Evolutionary conservation across 306 rosid species (phyloP), one percentile per base, ranked within the genome.

Genomic region (Albizia julibrissin): DNA sequence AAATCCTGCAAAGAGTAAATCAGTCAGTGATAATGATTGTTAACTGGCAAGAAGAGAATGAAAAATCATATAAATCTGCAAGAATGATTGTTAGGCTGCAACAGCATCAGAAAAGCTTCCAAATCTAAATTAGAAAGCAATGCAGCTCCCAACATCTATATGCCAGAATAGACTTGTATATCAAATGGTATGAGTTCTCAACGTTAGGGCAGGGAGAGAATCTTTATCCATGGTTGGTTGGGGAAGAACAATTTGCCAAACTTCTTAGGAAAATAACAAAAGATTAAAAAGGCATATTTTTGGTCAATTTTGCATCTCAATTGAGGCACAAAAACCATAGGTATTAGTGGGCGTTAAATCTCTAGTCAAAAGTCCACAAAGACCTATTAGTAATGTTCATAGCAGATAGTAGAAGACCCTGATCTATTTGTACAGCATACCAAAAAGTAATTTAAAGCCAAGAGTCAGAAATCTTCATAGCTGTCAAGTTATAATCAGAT

Each of bases 1-100:
- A 95, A 89, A 81, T 93, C 98, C 99, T 95, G 93, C 86, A 84
- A 86, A 79, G 70, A 79, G 84, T 37, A 87, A 74, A 79, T 61
- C 72, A 87, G 79, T 50, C 26, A 68, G 31, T 70, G 54, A 69
- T 29, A 64, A 40, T 64, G 46, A 67, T 71, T 47, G 27, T 85
- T 82, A 58, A 43, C 33, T 37, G 31, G 74, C n/a, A 66, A 75
- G 69, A 75, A 49, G 62, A 54, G 13, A 79, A 33, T 61, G 77
- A 47, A 56, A 68, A 56, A 75, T 47, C 64, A n/a, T 9, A 75
- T 6, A 47, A 64, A 52, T 77, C 65, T 4, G 70, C 2, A 39
- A 76, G 34, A 16, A 50, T 37, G 18, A 72, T 65, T 54, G 67
- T 77, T 44, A 46, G 52, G 78, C 47, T 78, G 69, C 58, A 54